Evolutionary conservation across 306 rosid species (phyloP).

Genomic region (Citrullus mucosospermus): DNA sequence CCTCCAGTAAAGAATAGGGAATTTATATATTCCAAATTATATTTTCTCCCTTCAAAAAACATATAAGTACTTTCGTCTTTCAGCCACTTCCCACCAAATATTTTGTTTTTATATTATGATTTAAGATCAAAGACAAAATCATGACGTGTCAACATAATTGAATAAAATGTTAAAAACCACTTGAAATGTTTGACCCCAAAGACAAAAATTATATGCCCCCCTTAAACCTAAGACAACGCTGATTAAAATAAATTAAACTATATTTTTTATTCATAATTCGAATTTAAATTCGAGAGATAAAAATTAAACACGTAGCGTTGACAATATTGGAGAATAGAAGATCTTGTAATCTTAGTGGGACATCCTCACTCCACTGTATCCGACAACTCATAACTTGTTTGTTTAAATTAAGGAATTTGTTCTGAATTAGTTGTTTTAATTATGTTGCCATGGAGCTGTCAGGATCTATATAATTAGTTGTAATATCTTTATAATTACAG

Average conservation of each 20-base stretch:
- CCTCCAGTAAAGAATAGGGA: neutral
- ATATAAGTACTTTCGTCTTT: neutral
- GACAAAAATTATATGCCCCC: neutral
- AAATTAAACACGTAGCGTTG: neutral
- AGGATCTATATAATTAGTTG: neutral
- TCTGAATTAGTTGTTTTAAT: neutral
- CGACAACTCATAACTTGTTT: neutral
- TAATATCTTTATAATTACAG: too few relatives aligned
- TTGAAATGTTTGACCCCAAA: neutral
- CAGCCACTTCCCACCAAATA: neutral
- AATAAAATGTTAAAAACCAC: neutral
- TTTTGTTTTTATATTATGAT: neutral
- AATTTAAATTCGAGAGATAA: neutral
- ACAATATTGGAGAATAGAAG: neutral
- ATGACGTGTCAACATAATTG: neutral
- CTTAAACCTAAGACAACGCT: neutral
- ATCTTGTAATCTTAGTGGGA: constrained; percentile 1
- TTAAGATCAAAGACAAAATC: too few relatives aligned
- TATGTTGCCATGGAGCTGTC: neutral
- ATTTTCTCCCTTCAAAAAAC: neutral
- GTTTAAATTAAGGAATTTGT: neutral
- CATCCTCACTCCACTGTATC: neutral
- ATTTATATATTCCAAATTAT: neutral
- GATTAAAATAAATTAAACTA: neutral
- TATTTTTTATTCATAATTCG: neutral